These are phyloP conservation scores for Annulohypoxylon maeteangense DNA, from an alignment of 495 filamentous ascomycete species.

Conservation along the genomic window DNA sequence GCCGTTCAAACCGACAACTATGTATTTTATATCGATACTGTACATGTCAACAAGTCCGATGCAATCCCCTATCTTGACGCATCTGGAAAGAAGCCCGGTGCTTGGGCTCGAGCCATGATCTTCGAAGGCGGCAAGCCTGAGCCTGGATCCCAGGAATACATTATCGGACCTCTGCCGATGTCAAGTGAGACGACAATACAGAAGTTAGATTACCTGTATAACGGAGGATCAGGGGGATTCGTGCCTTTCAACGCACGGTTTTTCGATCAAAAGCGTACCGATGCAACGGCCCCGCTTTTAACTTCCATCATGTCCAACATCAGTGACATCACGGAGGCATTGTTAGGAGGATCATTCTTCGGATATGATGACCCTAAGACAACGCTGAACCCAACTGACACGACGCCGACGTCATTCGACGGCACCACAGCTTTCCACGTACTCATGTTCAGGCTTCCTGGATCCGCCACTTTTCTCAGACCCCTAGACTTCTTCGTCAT, in stretches of 20 bases:
- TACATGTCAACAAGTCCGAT: conserved; percentile 65
- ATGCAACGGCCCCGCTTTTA: conserved; percentile 46
- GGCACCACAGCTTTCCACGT: conserved; percentile 45
- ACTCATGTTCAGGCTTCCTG: conserved; percentile 52
- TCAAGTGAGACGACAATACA: conserved; percentile 49
- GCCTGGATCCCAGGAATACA: conserved; percentile 60
- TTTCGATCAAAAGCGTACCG: conserved; percentile 46
- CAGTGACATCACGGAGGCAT: conserved; percentile 50
- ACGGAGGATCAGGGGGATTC: conserved; percentile 46
- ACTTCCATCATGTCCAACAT: conserved; percentile 48
- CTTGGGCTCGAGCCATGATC: conserved; percentile 62
- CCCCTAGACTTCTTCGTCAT: conserved; percentile 54
- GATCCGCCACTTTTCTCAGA: conserved; percentile 46
- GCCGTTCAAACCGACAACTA: conserved; percentile 49
- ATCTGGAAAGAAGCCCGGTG: conserved; percentile 48
- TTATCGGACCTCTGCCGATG: conserved; percentile 63
- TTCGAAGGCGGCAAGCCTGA: conserved; percentile 55
- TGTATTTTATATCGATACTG: conserved; percentile 58
- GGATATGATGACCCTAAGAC: conserved; percentile 46
- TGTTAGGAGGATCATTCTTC: conserved; percentile 50
- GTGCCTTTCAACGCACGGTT: conserved; percentile 52
- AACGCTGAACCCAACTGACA: conserved; percentile 41
- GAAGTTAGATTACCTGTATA: conserved; percentile 60
- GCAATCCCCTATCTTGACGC: conserved; percentile 60
- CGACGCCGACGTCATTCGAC: conserved; percentile 49